phyloP scores from a whole-genome alignment of 2,329 filamentous ascomycete genomes.

The Parastagonospora nodorum region DNA sequence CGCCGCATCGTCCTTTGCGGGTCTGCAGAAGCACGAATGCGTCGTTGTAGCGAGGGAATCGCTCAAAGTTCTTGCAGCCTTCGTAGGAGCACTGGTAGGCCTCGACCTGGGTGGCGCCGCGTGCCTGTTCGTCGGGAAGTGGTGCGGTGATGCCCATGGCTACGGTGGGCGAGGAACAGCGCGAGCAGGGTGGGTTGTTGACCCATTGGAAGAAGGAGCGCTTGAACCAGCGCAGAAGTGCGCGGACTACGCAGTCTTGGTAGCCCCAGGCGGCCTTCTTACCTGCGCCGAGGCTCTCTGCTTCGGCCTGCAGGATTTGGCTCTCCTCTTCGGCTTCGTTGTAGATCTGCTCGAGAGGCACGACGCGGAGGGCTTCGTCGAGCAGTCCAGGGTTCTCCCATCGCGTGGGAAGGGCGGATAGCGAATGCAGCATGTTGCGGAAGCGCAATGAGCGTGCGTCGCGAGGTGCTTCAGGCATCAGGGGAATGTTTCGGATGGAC shows the following conservation, averaged over 20 bases:
- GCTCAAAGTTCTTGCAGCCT: conserved; percentile 77
- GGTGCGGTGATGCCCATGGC: conserved; percentile 83
- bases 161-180: conserved; percentile 82
- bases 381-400: conserved; percentile 96
- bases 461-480: conserved; percentile 73
- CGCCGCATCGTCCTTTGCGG: conserved; percentile 81
- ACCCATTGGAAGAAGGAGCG: conserved; percentile 94
- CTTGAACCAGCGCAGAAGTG: conserved; percentile 95
- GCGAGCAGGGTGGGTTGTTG: conserved; percentile 86
- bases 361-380: conserved; percentile 85
- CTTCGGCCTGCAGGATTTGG: conserved; percentile 84
- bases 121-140: conserved; percentile 85
- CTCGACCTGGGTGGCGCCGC: conserved; percentile 85
- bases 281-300: conserved; percentile 81
- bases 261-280: conserved; percentile 91
- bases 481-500: conserved; percentile 67
- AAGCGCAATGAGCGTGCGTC: conserved; percentile 56
- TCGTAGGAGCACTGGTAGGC: conserved; percentile 83
- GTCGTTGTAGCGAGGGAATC: conserved; percentile 93
- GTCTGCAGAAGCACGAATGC: conserved; percentile 92
- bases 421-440: conserved; percentile 76
- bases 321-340: conserved; percentile 91
- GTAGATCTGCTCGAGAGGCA: conserved; percentile 91
- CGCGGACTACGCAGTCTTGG: conserved; percentile 92
- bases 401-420: conserved; percentile 87